Conservation (phyloP, 2,329 filamentous ascomycete genomes). For the Dactylellina haptotyla region DNA sequence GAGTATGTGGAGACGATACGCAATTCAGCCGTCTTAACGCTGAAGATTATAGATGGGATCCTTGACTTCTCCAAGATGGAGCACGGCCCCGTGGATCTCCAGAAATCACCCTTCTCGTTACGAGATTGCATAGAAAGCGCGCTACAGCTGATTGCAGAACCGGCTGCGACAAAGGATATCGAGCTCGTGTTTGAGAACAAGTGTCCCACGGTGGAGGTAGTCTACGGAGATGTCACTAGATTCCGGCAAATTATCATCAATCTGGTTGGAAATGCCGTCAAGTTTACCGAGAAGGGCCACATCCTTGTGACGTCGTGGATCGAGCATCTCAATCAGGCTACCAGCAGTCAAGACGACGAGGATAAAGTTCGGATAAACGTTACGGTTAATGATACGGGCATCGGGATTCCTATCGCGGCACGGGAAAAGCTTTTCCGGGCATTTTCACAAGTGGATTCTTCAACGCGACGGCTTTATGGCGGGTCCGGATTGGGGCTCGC, state of each 20-base stretch:
- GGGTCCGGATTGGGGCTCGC: conserved; percentile 69
- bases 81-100: conserved; percentile 70
- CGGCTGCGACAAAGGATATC: conserved; percentile 60
- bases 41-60: conserved; percentile 73
- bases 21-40: conserved; percentile 69
- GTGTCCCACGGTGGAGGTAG: conserved; percentile 64
- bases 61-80: conserved; percentile 74
- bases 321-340: conserved; percentile 60
- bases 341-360: conserved; percentile 60
- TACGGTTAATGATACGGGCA: conserved; percentile 68
- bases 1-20: conserved; percentile 70
- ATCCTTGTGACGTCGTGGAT: conserved; percentile 63
- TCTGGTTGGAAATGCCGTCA: conserved; percentile 70
- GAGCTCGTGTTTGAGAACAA: conserved; percentile 63
- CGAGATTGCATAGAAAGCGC: conserved; percentile 66
- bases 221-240: conserved; percentile 69
- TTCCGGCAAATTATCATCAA: conserved; percentile 73
- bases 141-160: conserved; percentile 64
- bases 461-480: conserved; percentile 67
- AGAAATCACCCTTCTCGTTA: conserved; percentile 67
- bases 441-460: conserved; percentile 68
- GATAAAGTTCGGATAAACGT: conserved; percentile 65
- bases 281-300: conserved; percentile 70
- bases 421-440: conserved; percentile 67
- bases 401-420: conserved; percentile 65